These are phyloP conservation scores for Corymbia maculata DNA, from an alignment of 345 rosid genomes.

Conservation along the genomic window DNA sequence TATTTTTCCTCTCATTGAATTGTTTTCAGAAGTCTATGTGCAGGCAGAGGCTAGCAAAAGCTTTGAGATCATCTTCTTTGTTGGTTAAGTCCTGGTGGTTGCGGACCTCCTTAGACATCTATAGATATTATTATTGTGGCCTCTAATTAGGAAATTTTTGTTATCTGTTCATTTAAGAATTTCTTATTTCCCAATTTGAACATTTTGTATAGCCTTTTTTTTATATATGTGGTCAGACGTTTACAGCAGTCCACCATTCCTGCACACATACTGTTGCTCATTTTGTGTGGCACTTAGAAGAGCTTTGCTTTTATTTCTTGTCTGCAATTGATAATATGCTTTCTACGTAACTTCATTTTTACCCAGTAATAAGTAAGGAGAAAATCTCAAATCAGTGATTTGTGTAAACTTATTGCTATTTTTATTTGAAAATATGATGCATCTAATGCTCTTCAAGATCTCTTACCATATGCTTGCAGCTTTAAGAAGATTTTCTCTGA, in stretches of 20 bases:
- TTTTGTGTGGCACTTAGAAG: background rate
- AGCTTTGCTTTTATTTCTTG: background rate
- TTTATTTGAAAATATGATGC: background rate
- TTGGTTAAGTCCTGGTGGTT: background rate
- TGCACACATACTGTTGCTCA: background rate
- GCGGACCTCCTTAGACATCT: background rate
- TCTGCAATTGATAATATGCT: background rate
- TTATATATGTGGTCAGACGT: background rate
- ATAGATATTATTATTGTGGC: background rate
- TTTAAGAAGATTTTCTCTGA: background rate
- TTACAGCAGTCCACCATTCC: background rate
- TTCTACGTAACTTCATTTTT: background rate
- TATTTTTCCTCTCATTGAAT: background rate
- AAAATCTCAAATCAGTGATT: background rate
- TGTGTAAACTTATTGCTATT: background rate
- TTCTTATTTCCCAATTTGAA: background rate
- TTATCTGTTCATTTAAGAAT: background rate
- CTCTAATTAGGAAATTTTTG: background rate
- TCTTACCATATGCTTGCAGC: background rate
- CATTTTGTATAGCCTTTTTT: background rate
- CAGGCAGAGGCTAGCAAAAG: background rate
- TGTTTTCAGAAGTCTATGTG: background rate
- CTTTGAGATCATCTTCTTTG: background rate
- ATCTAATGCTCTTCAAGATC: background rate
- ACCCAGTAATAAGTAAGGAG: background rate